A percentile compares a stretch with the other conserved stretches of the same genome.
Evolutionary conservation across 2,329 filamentous ascomycete genomes (phyloP).

Genomic region (Endoconidiophora polonica): DNA sequence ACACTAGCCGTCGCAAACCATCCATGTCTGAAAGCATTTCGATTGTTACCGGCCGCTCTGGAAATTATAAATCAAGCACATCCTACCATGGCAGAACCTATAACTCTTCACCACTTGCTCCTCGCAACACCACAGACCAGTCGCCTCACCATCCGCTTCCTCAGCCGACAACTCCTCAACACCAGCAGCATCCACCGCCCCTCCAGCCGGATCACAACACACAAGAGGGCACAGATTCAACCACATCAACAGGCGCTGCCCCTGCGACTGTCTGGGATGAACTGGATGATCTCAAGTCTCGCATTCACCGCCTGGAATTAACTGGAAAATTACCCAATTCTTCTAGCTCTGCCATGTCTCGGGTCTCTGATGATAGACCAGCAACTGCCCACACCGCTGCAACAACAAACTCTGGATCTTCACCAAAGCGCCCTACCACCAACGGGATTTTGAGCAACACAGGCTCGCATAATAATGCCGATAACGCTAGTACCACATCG

Average conservation of each 20-base stretch:
- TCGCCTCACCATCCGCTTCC: constrained; percentile 14
- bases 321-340: constrained; percentile 76
- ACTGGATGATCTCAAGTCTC: constrained; percentile 82
- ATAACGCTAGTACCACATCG: constrained; percentile 26
- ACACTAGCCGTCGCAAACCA: constrained; percentile 20
- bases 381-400: constrained; percentile 80
- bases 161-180: constrained; percentile 17
- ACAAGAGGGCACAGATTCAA: constrained; percentile 65
- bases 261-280: constrained; percentile 97
- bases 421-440: constrained; percentile 48
- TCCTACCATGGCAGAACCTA: constrained; percentile 29
- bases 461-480: constrained; percentile 27
- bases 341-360: constrained; percentile 62
- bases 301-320: constrained; percentile 77
- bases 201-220: constrained; percentile 22
- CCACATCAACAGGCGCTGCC: constrained; percentile 60
- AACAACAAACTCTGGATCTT: constrained; percentile 72
- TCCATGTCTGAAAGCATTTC: constrained; percentile 32
- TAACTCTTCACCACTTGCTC: constrained; percentile 44
- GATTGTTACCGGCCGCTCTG: constrained; percentile 23
- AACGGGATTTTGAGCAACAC: constrained; percentile 28
- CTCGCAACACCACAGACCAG: constrained; percentile 19
- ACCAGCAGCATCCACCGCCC: constrained; percentile 17
- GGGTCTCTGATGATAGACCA: constrained; percentile 62
- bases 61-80: constrained; percentile 27